A percentile compares a stretch with the other conserved stretches of the same genome.
phyloP scores from a whole-genome alignment of 2,329 filamentous ascomycete genomes.

The Aspergillus eucalypticola region DNA sequence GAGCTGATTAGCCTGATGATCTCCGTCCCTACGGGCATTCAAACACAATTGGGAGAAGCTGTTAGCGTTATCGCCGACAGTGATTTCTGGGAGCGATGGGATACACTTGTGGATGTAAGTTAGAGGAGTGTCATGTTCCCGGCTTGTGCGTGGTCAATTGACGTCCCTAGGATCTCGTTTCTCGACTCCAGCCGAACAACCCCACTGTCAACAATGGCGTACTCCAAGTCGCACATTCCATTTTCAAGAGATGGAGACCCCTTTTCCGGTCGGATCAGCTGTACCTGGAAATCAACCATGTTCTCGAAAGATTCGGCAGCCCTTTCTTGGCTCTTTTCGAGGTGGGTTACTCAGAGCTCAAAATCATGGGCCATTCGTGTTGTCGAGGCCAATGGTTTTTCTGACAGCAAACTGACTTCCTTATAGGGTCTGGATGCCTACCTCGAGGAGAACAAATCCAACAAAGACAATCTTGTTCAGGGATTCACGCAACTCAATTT shows the following conservation, averaged over 20 bases:
- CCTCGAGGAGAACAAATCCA: conserved; percentile 72
- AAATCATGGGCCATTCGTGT: neutral
- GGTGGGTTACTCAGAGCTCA: conserved; percentile 48
- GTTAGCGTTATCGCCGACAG: conserved; percentile 97
- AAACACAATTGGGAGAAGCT: conserved; percentile 91
- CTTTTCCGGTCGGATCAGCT: conserved; percentile 90
- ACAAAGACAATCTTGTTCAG: conserved; percentile 71
- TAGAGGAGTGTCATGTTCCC: neutral
- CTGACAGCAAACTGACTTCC: conserved; percentile 10
- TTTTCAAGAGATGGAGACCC: conserved; percentile 94
- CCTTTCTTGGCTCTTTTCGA: conserved; percentile 80
- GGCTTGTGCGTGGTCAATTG: conserved; percentile 8
- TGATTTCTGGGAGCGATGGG: conserved; percentile 95
- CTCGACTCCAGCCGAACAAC: conserved; percentile 78
- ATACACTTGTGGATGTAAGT: conserved; percentile 82
- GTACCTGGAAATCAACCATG: conserved; percentile 95
- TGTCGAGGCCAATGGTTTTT: neutral
- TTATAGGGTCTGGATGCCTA: conserved; percentile 51
- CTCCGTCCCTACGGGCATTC: conserved; percentile 79
- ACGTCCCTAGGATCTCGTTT: conserved; percentile 72
- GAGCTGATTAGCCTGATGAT: conserved; percentile 98
- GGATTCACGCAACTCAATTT: conserved; percentile 86
- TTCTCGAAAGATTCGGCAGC: conserved; percentile 77
- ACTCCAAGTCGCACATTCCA: conserved; percentile 94
- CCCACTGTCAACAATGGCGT: conserved; percentile 88